Conservation (phyloP, 164 flowering plant genomes). For the Dillenia suffruticosa region DNA sequence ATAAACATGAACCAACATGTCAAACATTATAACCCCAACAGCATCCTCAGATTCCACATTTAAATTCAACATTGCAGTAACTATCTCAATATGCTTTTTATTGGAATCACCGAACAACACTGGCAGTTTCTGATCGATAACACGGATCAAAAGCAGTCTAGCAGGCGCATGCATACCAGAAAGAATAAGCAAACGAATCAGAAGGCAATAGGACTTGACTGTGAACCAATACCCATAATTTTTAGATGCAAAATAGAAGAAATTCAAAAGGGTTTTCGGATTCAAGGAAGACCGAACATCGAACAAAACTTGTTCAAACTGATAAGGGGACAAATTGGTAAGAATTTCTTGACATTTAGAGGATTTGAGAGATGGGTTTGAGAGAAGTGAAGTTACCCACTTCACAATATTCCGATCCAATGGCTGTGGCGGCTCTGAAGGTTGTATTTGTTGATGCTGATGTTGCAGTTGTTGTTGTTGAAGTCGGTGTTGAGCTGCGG, state of each 20-base stretch:
- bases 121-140: slow-evolving; percentile 57
- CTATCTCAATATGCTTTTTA: slow-evolving; percentile 40
- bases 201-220: slow-evolving; percentile 50
- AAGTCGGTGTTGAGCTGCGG: slow-evolving; percentile 8
- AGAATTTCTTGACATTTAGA: slow-evolving; percentile 32
- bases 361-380: slow-evolving; percentile 38
- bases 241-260: slow-evolving; percentile 49
- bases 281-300: slow-evolving; percentile 26
- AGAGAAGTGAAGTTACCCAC: slow-evolving; percentile 41
- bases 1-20: slow-evolving; percentile 62
- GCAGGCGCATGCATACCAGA: slow-evolving; percentile 41
- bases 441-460: not conserved
- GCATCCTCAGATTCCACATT: slow-evolving; percentile 8
- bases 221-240: slow-evolving; percentile 38
- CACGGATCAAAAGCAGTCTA: slow-evolving; percentile 52
- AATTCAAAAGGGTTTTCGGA: slow-evolving; percentile 50
- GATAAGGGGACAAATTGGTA: slow-evolving; percentile 29
- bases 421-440: not conserved
- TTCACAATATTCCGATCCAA: slow-evolving; percentile 11
- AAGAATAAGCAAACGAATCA: slow-evolving; percentile 46
- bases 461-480: not conserved
- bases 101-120: slow-evolving; percentile 17
- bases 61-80: slow-evolving; percentile 21
- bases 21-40: slow-evolving; percentile 22
- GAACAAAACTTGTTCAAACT: slow-evolving; percentile 43